These are phyloP conservation scores for Boletus fagicola DNA, from an alignment of 768 basidiomycete species.

Conservation along the genomic window DNA sequence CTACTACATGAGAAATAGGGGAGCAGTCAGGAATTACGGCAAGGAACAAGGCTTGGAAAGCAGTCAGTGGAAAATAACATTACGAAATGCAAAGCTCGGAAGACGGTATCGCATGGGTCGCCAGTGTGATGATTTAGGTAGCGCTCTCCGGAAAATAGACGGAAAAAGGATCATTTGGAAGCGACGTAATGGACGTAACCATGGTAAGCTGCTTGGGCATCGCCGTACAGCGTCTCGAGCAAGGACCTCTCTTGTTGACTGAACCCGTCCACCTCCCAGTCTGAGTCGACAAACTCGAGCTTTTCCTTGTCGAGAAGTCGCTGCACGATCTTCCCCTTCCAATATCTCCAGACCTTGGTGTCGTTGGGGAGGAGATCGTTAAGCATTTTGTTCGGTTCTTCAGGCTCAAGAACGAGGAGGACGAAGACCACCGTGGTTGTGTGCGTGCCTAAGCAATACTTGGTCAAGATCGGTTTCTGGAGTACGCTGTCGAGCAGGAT, in stretches of 20 bases:
- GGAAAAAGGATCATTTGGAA: constrained; percentile 6
- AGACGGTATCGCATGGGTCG: neutral
- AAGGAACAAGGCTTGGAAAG: neutral
- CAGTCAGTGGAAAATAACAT: neutral
- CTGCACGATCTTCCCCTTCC: constrained; percentile 21
- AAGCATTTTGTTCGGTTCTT: constrained; percentile 21
- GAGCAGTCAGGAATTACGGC: neutral
- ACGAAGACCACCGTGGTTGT: constrained; percentile 27
- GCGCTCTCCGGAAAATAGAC: neutral
- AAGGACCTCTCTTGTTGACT: constrained; percentile 16
- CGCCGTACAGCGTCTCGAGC: constrained; percentile 24
- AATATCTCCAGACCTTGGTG: constrained; percentile 30
- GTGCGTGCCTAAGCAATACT: constrained; percentile 26
- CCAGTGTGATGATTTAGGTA: neutral
- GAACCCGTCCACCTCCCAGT: constrained; percentile 24
- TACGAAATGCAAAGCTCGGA: neutral
- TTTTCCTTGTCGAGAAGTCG: constrained; percentile 20
- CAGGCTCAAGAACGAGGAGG: constrained; percentile 22
- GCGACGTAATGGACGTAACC: constrained; percentile 16
- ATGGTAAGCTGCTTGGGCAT: constrained; percentile 27
- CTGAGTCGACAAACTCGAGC: constrained; percentile 20
- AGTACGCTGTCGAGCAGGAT: constrained; percentile 28
- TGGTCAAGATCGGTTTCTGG: constrained; percentile 21
- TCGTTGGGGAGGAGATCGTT: constrained; percentile 30
- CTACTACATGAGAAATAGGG: neutral